Base-by-base conservation (phyloP, 306 rosid genomes). In the Rosa persica region DNA sequence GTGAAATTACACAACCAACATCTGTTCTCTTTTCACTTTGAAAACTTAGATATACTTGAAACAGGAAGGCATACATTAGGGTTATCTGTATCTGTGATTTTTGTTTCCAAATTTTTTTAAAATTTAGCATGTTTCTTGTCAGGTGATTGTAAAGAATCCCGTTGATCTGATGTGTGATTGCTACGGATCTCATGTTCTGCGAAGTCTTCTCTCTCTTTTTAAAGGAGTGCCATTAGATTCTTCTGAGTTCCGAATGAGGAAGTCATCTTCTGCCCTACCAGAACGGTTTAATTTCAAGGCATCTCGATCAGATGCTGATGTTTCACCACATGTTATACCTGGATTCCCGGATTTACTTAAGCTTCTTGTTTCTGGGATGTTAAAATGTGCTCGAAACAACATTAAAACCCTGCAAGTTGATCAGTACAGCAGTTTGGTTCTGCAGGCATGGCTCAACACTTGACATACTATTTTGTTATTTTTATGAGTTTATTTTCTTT, bases 181-280 rank as follows among this genome's bases (percentile, higher is more conserved):
- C 86, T 58, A 92, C 48, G 98, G 97, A 80, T 95, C 98, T 54
- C 98, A 92, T 78, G 98, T 94, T 61, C 88, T 94, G 6, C 91
- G 97, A 23, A 92, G 89, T 86, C 93, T 94, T 85, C 92, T 94
- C 8, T 91, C 89, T 65, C 86, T 94, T 42, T 90, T 91, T 79
- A 89, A 86, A 87, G 98, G 97, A 85, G 91, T 86, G 6, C 80
- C 79, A 4, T 77, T 76, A 5, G 93, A 88, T 77, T 85, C 87
- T 79, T 79, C 82, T 36, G 87, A 85, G 40, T 86, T 81, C 76
- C 85, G 80, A 47, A 67, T 70, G n/a, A 88, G 86, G 68, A 94
- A 92, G 83, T 81, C 95, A n/a, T 72, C 90, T 52, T 78, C 81
- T 7, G 85, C 72, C 38, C 82, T 88, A 6, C 95, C 95, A n/a